Conservation (phyloP, 1,284 basidiomycete species). For the Leccinum fallax region DNA sequence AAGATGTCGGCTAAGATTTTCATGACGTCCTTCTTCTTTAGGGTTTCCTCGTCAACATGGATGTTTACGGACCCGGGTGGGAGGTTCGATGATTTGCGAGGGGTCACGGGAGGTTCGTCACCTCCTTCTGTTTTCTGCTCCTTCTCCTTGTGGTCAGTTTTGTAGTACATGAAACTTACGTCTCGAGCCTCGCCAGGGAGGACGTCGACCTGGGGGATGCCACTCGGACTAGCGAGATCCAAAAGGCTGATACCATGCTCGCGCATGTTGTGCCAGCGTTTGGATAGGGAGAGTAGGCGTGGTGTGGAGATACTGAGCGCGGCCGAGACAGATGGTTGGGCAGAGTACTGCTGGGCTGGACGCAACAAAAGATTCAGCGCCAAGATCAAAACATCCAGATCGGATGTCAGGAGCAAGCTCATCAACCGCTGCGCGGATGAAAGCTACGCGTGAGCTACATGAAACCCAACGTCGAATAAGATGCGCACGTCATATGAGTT, state of each 20-base stretch:
- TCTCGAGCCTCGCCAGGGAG: constrained; percentile 71
- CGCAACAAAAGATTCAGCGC: constrained; percentile 87
- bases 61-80: constrained; percentile 58
- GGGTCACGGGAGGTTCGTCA: constrained; percentile 40
- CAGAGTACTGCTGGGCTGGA: constrained; percentile 93
- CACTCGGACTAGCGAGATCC: constrained; percentile 62
- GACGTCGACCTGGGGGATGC: constrained; percentile 53
- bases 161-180: constrained; percentile 78
- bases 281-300: constrained; percentile 69
- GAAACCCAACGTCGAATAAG: constrained; percentile 4
- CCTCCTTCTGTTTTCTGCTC: constrained; percentile 44
- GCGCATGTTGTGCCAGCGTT: constrained; percentile 73
- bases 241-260: constrained; percentile 73
- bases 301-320: constrained; percentile 77
- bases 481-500: constrained; percentile 91
- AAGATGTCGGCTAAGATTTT: constrained; percentile 76
- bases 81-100: constrained; percentile 39
- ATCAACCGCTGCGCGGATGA: constrained; percentile 72
- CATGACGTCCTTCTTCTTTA: constrained; percentile 65
- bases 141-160: constrained; percentile 51
- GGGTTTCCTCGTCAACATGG: constrained; percentile 62
- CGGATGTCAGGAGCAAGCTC: constrained; percentile 84
- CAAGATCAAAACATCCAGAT: constrained; percentile 86
- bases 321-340: constrained; percentile 76
- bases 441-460: constrained; percentile 20